phyloP scores from a whole-genome alignment of 352 stramenopile genomes.

The Thalassiosira hispida region DNA sequence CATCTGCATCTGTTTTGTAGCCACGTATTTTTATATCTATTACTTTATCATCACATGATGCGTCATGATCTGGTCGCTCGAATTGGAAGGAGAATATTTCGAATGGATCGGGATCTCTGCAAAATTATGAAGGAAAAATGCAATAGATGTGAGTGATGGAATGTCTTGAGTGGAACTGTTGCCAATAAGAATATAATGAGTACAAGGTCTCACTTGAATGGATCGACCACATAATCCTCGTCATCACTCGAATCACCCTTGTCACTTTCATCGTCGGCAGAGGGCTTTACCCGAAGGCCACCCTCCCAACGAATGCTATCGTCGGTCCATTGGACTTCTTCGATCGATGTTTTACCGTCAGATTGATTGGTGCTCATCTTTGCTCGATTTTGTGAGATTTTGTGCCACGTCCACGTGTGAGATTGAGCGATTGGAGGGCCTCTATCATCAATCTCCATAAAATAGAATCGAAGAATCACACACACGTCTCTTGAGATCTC shows the following conservation, averaged over 20 bases:
- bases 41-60: background rate
- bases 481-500: no score
- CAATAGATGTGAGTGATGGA: background rate
- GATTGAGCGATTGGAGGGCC: no score
- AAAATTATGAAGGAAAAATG: background rate
- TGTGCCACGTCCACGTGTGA: no score
- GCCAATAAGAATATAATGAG: conserved; percentile 3
- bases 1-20: conserved; percentile 64
- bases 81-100: conserved; percentile 67
- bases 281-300: conserved; percentile 23
- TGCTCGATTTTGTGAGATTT: background rate
- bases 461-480: no score
- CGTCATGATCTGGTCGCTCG: conserved; percentile 11
- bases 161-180: conserved; percentile 2
- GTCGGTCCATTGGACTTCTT: conserved; percentile 72
- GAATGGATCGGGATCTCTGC: conserved; percentile 66
- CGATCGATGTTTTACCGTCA: background rate
- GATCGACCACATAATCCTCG: conserved; percentile 45
- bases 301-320: conserved; percentile 67
- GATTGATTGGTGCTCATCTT: background rate
- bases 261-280: conserved; percentile 15
- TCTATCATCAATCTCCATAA: no score
- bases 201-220: conserved; percentile 36
- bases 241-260: conserved; percentile 49
- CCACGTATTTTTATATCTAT: conserved; percentile 58